These are phyloP conservation scores for Candida methanosorbosa DNA, from an alignment of 805 yeast species.

Conservation along the genomic window DNA sequence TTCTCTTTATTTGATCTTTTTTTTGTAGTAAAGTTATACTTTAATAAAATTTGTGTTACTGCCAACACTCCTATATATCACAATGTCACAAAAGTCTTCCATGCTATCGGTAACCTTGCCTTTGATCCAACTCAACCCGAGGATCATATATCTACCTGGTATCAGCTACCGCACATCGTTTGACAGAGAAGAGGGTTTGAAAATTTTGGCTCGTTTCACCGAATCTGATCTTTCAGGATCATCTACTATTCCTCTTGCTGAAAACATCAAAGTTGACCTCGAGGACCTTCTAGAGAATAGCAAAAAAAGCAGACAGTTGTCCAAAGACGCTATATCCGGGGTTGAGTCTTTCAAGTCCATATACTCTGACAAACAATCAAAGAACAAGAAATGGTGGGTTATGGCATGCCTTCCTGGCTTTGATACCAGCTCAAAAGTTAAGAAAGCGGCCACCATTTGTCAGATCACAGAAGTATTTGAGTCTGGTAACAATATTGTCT, in stretches of 20 bases:
- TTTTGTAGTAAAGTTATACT: too few relatives aligned
- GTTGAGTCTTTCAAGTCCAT: constrained; percentile 2
- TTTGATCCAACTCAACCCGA: constrained; percentile 9
- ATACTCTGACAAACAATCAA: not conserved
- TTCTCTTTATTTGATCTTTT: too few relatives aligned
- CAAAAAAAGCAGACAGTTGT: not conserved
- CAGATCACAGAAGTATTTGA: constrained; percentile 39
- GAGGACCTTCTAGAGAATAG: not conserved
- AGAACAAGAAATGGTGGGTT: constrained; percentile 2
- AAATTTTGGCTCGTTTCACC: constrained; percentile 26
- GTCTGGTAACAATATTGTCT: constrained; percentile 31
- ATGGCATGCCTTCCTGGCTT: constrained; percentile 20
- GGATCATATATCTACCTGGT: constrained; percentile 49
- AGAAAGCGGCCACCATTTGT: constrained; percentile 30
- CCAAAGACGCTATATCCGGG: not conserved
- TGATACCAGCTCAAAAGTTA: not conserved
- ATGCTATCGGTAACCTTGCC: constrained; percentile 11
- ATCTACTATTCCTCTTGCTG: too few relatives aligned
- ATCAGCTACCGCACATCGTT: constrained; percentile 52
- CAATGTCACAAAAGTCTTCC: not conserved
- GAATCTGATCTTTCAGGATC: too few relatives aligned
- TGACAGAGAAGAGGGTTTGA: constrained; percentile 35
- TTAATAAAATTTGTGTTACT: too few relatives aligned
- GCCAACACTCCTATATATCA: not conserved
- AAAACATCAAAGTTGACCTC: too few relatives aligned